phyloP scores from a whole-genome alignment of 768 basidiomycete genomes.

The Leccinum broughii region DNA sequence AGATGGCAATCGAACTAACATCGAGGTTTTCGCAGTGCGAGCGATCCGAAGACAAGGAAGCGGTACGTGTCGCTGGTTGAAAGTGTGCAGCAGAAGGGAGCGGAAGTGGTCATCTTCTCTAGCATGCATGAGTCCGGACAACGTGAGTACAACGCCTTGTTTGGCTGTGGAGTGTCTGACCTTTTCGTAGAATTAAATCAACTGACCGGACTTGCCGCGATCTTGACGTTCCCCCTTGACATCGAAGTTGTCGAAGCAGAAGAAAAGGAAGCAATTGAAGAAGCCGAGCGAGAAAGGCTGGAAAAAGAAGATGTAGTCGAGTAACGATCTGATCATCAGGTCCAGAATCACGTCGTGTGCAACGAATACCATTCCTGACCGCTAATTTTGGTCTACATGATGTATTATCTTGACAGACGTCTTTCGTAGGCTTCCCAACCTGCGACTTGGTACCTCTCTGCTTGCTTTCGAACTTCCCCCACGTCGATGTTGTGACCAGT shows the following conservation, averaged over 20 bases:
- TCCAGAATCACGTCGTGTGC: neutral
- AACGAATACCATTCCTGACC: neutral
- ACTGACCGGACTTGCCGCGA: conserved; percentile 91
- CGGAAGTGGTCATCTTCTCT: conserved; percentile 94
- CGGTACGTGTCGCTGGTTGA: conserved; percentile 88
- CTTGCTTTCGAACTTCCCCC: conserved; percentile 53
- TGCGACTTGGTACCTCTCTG: conserved; percentile 79
- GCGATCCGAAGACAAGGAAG: conserved; percentile 74
- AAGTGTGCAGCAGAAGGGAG: conserved; percentile 83
- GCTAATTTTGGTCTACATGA: conserved; percentile 1
- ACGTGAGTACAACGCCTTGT: conserved; percentile 54
- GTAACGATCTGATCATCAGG: neutral
- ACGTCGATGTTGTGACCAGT: conserved; percentile 43
- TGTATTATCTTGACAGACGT: conserved; percentile 35
- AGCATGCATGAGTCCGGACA: conserved; percentile 99
- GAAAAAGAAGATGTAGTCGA: conserved; percentile 10
- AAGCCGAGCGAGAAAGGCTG: conserved; percentile 27
- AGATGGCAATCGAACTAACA: neutral
- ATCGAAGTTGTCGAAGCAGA: conserved; percentile 94
- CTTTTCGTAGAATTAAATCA: conserved; percentile 81
- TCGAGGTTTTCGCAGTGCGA: conserved; percentile 53
- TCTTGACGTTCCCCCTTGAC: conserved; percentile 94
- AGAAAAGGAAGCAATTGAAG: conserved; percentile 71
- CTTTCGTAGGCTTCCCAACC: conserved; percentile 92
- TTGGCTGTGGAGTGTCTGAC: conserved; percentile 1